phyloP scores from a whole-genome alignment of 192 early-diverging fungal species.

The Dimargaris verticillata region DNA sequence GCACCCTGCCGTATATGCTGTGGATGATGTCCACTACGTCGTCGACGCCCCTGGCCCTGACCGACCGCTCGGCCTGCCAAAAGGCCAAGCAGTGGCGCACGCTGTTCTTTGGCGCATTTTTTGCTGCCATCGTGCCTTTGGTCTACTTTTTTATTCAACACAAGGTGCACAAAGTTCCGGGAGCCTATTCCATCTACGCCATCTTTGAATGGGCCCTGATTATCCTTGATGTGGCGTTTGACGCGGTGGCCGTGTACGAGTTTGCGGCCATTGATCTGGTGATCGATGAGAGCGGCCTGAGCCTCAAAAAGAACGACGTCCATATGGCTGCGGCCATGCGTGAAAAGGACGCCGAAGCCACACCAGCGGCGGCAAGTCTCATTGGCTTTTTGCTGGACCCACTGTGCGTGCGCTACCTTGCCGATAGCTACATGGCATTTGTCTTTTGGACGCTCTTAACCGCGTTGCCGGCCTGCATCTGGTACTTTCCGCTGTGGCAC shows the following conservation, averaged over 20 bases:
- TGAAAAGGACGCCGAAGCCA: neutral
- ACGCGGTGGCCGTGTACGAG: constrained; percentile 53
- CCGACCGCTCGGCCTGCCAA: constrained; percentile 14
- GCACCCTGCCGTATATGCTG: constrained; percentile 57
- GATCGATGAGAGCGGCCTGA: neutral
- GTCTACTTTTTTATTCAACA: constrained; percentile 63
- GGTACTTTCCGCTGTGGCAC: constrained; percentile 76
- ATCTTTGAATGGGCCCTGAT: constrained; percentile 78
- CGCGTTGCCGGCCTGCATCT: constrained; percentile 44
- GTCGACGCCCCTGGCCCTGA: constrained; percentile 23
- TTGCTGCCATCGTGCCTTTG: constrained; percentile 55
- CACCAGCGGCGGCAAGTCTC: constrained; percentile 11
- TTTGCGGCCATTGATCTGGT: constrained; percentile 32
- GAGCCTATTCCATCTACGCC: constrained; percentile 63
- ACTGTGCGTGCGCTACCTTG: constrained; percentile 29
- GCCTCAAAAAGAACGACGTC: neutral
- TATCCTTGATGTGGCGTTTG: constrained; percentile 57
- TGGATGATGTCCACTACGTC: constrained; percentile 36
- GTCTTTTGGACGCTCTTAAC: constrained; percentile 73
- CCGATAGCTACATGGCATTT: constrained; percentile 56
- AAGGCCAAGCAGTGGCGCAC: constrained; percentile 27
- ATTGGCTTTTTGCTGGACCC: constrained; percentile 22
- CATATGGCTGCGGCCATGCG: neutral
- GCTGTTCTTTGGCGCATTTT: constrained; percentile 42
- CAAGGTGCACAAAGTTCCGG: constrained; percentile 53